phyloP scores from a whole-genome alignment of 78 protist species.

The Cavenderia fasciculata region DNA sequence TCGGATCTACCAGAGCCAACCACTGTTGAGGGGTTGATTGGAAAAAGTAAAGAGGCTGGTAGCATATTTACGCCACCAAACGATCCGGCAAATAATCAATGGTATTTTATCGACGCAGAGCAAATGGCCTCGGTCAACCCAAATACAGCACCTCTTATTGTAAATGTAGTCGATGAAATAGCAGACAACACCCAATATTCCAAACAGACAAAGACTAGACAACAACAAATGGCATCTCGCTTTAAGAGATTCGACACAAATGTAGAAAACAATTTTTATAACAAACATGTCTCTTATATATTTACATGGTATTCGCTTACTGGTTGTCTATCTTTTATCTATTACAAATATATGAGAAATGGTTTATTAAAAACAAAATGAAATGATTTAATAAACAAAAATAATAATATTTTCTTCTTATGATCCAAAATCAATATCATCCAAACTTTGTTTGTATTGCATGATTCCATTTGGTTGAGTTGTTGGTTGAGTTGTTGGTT shows the following conservation, averaged over 20 bases:
- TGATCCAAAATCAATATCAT: too few relatives aligned
- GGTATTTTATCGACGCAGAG: conserved; percentile 24
- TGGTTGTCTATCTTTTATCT: conserved; percentile 31
- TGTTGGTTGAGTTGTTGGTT: too few relatives aligned
- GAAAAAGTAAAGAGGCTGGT: conserved; percentile 39
- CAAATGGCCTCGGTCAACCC: not conserved
- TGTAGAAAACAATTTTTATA: conserved; percentile 26
- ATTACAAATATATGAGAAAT: conserved; percentile 39
- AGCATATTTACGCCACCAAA: conserved; percentile 53
- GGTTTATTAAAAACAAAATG: not conserved
- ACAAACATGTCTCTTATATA: conserved; percentile 57
- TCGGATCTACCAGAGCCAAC: too few relatives aligned
- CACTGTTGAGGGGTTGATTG: conserved; percentile 35
- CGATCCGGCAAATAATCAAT: conserved; percentile 31
- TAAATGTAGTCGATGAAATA: conserved; percentile 8
- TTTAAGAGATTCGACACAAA: conserved; percentile 36
- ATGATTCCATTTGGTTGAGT: too few relatives aligned
- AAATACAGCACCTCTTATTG: conserved; percentile 3
- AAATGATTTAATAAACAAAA: not conserved
- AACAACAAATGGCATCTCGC: not conserved
- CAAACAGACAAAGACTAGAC: not conserved
- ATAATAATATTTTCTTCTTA: too few relatives aligned
- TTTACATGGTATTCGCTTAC: conserved; percentile 45
- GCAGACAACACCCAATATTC: not conserved
- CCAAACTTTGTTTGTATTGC: too few relatives aligned